These are phyloP conservation scores for Yamagishiella unicocca DNA, from an alignment of 139 green algal species.

Conservation along the genomic window DNA sequence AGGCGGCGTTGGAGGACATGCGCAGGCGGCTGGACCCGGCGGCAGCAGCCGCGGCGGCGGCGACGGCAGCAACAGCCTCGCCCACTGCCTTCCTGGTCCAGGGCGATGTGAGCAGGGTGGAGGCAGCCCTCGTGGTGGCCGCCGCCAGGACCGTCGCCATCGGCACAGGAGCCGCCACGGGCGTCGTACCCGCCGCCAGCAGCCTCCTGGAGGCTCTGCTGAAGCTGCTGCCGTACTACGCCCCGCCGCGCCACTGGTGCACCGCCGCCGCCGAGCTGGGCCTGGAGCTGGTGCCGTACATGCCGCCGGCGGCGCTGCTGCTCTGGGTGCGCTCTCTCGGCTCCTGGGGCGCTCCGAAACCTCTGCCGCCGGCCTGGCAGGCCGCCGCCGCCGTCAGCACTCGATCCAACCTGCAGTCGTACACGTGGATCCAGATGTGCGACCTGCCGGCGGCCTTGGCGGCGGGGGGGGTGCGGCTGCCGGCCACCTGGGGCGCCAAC, in stretches of 20 bases:
- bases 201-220: not conserved
- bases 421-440: not conserved
- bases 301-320: not conserved
- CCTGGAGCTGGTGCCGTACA: conserved; percentile 13
- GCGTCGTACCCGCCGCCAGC: not conserved
- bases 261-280: not conserved
- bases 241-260: not conserved
- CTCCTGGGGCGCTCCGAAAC: not conserved
- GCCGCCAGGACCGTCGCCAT: not conserved
- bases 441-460: not conserved
- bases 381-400: not conserved
- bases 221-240: not conserved
- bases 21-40: not conserved
- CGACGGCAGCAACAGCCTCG: not conserved
- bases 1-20: not conserved
- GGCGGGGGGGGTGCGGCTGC: not conserved
- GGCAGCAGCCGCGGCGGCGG: not conserved
- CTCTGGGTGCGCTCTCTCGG: not conserved
- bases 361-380: not conserved
- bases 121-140: not conserved
- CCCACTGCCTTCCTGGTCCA: not conserved
- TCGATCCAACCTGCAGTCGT: not conserved
- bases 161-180: not conserved
- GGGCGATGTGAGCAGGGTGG: not conserved
- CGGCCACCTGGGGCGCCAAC: not conserved